phyloP scores from a whole-genome alignment of 495 filamentous ascomycete genomes.

The Aspergillus leporis region DNA sequence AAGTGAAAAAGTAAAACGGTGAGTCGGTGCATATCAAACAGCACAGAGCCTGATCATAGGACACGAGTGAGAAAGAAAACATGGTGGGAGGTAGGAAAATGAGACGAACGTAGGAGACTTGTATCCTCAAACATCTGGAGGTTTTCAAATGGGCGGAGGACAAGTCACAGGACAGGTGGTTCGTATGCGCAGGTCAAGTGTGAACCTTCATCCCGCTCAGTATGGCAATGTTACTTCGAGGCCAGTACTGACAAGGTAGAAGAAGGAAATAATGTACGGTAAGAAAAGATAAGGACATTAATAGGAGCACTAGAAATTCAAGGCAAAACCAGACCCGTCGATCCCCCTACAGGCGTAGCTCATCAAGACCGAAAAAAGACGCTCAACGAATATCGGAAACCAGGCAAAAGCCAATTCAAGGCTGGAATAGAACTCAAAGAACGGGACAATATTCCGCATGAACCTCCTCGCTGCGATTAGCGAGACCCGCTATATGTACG shows the following conservation, averaged over 20 bases:
- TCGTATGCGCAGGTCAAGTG: background rate
- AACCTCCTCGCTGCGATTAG: conserved; percentile 11
- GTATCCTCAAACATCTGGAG: background rate
- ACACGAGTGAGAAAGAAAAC: background rate
- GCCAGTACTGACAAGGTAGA: conserved; percentile 16
- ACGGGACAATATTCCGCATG: conserved; percentile 8
- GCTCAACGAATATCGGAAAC: conserved; percentile 27
- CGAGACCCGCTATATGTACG: conserved; percentile 25
- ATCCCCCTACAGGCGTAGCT: conserved; percentile 25
- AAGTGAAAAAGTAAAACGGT: background rate
- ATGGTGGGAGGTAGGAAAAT: conserved; percentile 11
- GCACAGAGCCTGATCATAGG: background rate
- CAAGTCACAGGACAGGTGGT: background rate
- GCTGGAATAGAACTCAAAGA: conserved; percentile 10
- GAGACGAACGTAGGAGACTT: conserved; percentile 10
- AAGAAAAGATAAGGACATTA: conserved; percentile 20
- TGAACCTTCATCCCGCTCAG: conserved; percentile 7
- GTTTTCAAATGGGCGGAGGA: background rate
- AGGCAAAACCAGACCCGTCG: conserved; percentile 18
- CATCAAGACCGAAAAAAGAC: conserved; percentile 28
- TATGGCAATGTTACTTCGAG: conserved; percentile 16
- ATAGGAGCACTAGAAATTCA: conserved; percentile 25
- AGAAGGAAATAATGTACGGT: conserved; percentile 24
- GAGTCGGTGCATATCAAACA: background rate
- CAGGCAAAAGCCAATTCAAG: conserved; percentile 18